These are phyloP conservation scores for Penicillium sp. DNA, from an alignment of 2,329 filamentous ascomycete genomes.

Conservation along the genomic window DNA sequence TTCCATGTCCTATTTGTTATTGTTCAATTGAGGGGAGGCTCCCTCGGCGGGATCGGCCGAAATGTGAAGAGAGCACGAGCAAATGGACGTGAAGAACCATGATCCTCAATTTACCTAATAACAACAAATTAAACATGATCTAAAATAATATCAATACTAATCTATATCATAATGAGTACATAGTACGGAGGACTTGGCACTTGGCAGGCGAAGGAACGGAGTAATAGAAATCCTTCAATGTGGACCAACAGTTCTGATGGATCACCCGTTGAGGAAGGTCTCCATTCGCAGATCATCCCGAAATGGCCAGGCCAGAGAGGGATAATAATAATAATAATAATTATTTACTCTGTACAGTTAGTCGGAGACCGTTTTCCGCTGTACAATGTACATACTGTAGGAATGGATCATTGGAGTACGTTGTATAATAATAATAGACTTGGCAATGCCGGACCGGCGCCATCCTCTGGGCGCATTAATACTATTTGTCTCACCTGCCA, in stretches of 20 bases:
- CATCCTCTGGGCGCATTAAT: slow-evolving; percentile 9
- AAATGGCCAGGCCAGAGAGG: neutral
- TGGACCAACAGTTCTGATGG: slow-evolving; percentile 1
- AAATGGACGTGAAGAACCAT: slow-evolving; percentile 4
- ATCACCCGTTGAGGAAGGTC: slow-evolving; percentile 11
- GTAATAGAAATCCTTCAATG: neutral
- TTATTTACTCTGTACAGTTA: neutral
- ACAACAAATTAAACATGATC: neutral
- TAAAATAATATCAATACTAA: neutral
- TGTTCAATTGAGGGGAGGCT: neutral
- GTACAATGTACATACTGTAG: too few species aligned
- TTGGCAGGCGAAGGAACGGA: slow-evolving; percentile 3
- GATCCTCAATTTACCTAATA: slow-evolving; percentile 6
- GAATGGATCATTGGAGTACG: too few species aligned
- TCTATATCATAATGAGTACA: neutral
- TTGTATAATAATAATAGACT: neutral
- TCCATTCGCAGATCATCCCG: slow-evolving; percentile 28
- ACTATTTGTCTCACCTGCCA: slow-evolving; percentile 29
- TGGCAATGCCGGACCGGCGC: slow-evolving; percentile 8
- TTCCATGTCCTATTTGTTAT: too few species aligned
- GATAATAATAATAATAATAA: neutral
- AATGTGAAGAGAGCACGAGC: neutral
- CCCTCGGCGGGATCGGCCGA: slow-evolving; percentile 16
- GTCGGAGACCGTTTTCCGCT: neutral
- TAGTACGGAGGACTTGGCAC: neutral